phyloP scores from a whole-genome alignment of 352 stramenopile species.

The Phytopythium delawarense region DNA sequence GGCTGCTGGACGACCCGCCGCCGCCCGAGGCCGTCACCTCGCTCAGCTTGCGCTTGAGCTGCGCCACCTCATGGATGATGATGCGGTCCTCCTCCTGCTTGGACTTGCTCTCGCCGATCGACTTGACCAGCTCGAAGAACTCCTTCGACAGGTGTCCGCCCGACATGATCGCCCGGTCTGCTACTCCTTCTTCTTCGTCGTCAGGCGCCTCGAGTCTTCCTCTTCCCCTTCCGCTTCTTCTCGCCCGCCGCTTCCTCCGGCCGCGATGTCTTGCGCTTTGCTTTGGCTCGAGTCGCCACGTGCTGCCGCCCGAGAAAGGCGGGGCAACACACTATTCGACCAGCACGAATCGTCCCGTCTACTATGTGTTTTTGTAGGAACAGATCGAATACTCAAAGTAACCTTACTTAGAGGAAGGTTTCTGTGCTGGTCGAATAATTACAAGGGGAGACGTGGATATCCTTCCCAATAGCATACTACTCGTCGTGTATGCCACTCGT shows the following conservation, averaged over 20 bases:
- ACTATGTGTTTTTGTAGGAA: neutral
- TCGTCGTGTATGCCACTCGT: neutral
- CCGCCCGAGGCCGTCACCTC: constrained; percentile 52
- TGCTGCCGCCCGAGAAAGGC: constrained; percentile 1
- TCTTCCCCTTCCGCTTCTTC: neutral
- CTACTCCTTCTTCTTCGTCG: no score
- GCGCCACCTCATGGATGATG: constrained; percentile 94
- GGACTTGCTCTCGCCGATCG: constrained; percentile 99
- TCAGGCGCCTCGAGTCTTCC: no score
- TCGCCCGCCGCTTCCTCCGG: no score
- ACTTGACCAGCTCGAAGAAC: constrained; percentile 99
- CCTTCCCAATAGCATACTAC: neutral
- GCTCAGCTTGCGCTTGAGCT: constrained; percentile 95
- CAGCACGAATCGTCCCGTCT: constrained; percentile 16
- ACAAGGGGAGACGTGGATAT: neutral
- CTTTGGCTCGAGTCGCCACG: constrained; percentile 11
- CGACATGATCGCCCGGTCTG: constrained; percentile 46
- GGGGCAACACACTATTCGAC: constrained; percentile 16
- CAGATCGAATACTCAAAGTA: neutral
- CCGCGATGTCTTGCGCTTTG: constrained; percentile 4
- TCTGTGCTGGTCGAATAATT: constrained; percentile 16
- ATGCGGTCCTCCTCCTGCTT: constrained; percentile 99
- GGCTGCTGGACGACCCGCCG: constrained; percentile 48
- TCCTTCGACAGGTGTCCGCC: constrained; percentile 93
- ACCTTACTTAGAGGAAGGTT: neutral